Base-by-base conservation (phyloP, 2,329 filamentous ascomycete genomes). In the Erysiphe neolycopersici region DNA sequence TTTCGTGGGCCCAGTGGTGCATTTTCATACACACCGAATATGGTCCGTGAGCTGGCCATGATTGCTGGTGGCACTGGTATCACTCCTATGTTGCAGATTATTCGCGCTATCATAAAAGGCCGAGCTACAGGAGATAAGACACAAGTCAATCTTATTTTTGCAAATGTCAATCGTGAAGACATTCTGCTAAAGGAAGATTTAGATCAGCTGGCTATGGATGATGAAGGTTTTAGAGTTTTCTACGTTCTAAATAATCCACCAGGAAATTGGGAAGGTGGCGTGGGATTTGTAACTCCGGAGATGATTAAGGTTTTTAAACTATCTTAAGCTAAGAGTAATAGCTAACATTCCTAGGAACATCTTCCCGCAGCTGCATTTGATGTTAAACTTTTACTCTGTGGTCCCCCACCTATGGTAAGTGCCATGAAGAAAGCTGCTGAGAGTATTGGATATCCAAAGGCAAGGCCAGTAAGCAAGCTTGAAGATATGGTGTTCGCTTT, bases 401-500 rank as follows among this genome's bases (percentile, higher is more conserved):
- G 89, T 44, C 89, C 89, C 46, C 89, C 89, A 45, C 89, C 89
- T 42, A 98, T 98, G 89, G 71, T 95, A 50, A 80, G 79, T 55
- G 87, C 84, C 43, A 78, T 95, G 67, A 98, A 98, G 79, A 95
- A 95, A 71, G 73, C 83, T 6, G 78, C 85, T 42, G 83, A 91
- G 63, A 69, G 73, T 49, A 69, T 95, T 17, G 89, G 89, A 46
- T 98, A 79, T 67, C 71, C 81, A 58, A 95, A 95, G 70, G 81
- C 89, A 37, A 74, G 76, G 48, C 83, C 87, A 38, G 85, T 95
- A 55, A 94, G 85, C 75, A 95, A 95, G 73, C 75, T 95, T 44
- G 80, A 87, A 59, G 89, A 98, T 61, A 89, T 95, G 63, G 82
- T 98, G 52, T 98, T 98, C 66, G 84, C 82, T 58, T 98, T 98